These are phyloP conservation scores for Phytophthora citricola DNA, from an alignment of 352 stramenopile species.

Conservation along the genomic window DNA sequence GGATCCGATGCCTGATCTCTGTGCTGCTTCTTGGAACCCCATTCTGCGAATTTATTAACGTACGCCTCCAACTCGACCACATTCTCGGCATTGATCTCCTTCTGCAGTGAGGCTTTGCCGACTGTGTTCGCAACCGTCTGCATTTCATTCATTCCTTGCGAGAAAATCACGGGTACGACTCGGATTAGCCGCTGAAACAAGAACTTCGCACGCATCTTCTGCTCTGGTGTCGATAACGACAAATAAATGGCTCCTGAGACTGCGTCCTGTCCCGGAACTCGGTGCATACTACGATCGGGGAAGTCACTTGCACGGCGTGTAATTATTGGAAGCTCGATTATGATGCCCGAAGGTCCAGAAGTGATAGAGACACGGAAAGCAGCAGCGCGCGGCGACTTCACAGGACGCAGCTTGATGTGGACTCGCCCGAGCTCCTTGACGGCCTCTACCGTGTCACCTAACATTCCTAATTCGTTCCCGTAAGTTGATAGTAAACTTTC, in stretches of 20 bases:
- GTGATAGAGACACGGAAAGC: conserved; percentile 80
- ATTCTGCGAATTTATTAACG: conserved; percentile 47
- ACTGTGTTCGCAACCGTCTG: conserved; percentile 93
- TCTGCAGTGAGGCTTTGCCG: conserved; percentile 73
- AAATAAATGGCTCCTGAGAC: conserved; percentile 79
- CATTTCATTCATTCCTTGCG: conserved; percentile 94
- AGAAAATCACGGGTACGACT: conserved; percentile 85
- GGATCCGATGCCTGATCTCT: conserved; percentile 18
- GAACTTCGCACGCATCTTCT: conserved; percentile 62
- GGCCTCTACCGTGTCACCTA: conserved; percentile 84
- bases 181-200: conserved; percentile 66
- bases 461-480: conserved; percentile 85
- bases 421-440: conserved; percentile 77
- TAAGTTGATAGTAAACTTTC: conserved; percentile 89
- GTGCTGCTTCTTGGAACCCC: conserved; percentile 43
- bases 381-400: conserved; percentile 65
- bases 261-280: conserved; percentile 76
- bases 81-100: conserved; percentile 86
- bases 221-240: conserved; percentile 46
- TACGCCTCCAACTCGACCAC: conserved; percentile 68
- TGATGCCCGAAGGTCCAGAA: conserved; percentile 58
- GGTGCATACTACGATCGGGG: conserved; percentile 69
- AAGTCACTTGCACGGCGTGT: conserved; percentile 48
- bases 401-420: conserved; percentile 72
- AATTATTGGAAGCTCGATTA: conserved; percentile 82